Base-by-base conservation (phyloP, 2,329 filamentous ascomycete species). In the Graphilbum fragrans region DNA sequence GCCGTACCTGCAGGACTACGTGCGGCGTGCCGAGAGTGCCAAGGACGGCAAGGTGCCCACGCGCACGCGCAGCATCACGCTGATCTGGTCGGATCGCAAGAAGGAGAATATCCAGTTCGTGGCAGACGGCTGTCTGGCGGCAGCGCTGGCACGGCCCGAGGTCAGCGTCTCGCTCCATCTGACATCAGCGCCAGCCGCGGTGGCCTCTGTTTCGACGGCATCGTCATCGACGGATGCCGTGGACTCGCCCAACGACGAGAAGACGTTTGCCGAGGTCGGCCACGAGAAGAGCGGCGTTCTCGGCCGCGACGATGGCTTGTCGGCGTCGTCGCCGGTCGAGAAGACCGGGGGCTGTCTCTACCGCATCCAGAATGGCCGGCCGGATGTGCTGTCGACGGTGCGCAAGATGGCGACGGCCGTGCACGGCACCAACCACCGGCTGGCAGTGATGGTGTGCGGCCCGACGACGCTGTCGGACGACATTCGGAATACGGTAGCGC, bases 391-490 rank as follows among this genome's bases (percentile, higher is more conserved):
- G 29, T 34, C 42, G 4, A 39, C 31, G 10, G 41, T 49, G 1
- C 25, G 31, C 23, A 32, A 36, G 25, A 16, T 25, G 10, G 41
- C 45, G 14, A 29, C 35, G 21, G 11, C 25, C 18, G 36, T 45
- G 16, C 34, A 43, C 11, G 41, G 27, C 23, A 41, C 36, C 10
- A 14, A 34, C 4, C 18, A 32, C 8, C 44, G 43, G 17, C 39
- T 50, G 8, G 47, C 43, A 3, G 43, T 50, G 18, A 40, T 49
- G 40, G 41, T 48, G 11, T 50, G 49, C 23, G 49, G 49, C 1
- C 49, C 49, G 8, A 35, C 19, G 10, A 22, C 35, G n/a, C 35
- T 49, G 34, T 39, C 47, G 2, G 49, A 50, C 39, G 35, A 38
- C 9, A 41, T 44, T 19, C 44, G 49, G 19, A 27, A 38, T 14